Evolutionary conservation across 768 basidiomycete species (phyloP).

Genomic region (Kwoniella shandongensis): DNA sequence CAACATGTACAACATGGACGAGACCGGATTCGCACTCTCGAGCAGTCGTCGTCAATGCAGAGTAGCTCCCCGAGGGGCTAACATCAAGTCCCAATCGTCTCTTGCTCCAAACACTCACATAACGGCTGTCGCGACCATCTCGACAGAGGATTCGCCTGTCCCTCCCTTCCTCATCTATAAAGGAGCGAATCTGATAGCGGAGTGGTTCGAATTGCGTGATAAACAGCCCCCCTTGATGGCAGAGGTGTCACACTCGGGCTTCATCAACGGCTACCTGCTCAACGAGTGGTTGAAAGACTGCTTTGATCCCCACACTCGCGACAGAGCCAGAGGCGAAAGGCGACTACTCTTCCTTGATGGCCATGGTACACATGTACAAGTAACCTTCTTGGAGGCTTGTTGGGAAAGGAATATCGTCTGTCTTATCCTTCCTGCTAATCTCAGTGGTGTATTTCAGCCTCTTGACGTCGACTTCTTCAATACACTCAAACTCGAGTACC

Average conservation of each 20-base stretch:
- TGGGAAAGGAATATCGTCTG: constrained; percentile 16
- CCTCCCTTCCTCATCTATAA: constrained; percentile 21
- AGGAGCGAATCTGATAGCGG: constrained; percentile 4
- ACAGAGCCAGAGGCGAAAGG: background rate
- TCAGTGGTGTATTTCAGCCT: constrained; percentile 17
- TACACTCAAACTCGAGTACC: constrained; percentile 6
- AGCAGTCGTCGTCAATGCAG: background rate
- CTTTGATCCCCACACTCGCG: constrained; percentile 14
- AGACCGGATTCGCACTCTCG: constrained; percentile 16
- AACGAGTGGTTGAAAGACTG: constrained; percentile 8
- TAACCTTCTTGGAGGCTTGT: constrained; percentile 18
- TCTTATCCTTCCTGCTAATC: constrained; percentile 17
- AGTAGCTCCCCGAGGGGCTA: constrained; percentile 1
- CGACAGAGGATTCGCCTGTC: constrained; percentile 5
- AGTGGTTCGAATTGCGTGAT: constrained; percentile 5
- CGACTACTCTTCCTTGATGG: constrained; percentile 25
- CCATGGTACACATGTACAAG: constrained; percentile 9
- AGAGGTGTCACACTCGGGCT: constrained; percentile 8
- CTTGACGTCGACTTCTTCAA: constrained; percentile 25
- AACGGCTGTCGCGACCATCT: constrained; percentile 9
- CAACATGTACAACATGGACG: constrained; percentile 25
- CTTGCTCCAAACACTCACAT: constrained; percentile 2
- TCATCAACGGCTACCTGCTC: constrained; percentile 7
- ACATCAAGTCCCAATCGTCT: background rate
- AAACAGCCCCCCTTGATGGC: background rate